Evolutionary conservation across 2,329 filamentous ascomycete genomes (phyloP), one percentile per base, ranked within the genome.

Genomic region (Claviceps pazoutovae): DNA sequence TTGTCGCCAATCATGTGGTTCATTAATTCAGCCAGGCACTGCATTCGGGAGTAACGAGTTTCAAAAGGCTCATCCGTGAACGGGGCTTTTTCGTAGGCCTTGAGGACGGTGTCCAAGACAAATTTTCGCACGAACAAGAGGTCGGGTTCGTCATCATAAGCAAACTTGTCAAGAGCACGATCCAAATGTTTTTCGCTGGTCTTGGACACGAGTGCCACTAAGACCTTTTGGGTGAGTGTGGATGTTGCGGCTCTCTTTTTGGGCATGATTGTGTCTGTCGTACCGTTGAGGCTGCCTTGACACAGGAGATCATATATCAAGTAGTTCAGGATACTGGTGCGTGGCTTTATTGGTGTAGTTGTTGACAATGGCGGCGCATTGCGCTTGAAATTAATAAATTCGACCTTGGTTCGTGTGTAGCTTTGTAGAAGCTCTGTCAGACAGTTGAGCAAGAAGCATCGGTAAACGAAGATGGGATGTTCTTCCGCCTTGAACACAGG

Each of bases 371-470:
- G 88, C 51, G 89, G 86, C 6, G 88, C 84, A 62, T 90, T 95
- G 55, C 91, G 84, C 58, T 94, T 97, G 71, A 96, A 98, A 66
- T 96, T 97, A 72, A 99, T 96, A 64, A 99, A 97, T 64, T 98
- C 94, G 44, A 98, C 81, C 74, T 99, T 99, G 8, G 89, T 88
- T 51, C 89, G 83, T 59, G 89, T 95, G 70, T 97, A 98, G 61
- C 86, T 94, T 53, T 86, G 83, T 14, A 98, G 74, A 14, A 98
- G 78, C 67, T 99, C 93, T 0, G 88, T 84, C 41, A 99, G 73
- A 61, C 90, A 95, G 63, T 93, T 89, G 36, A 99, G 77, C 49
- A 99, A 72, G 71, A 97, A 96, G 70, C 91, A 96, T 47, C 93
- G 82, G 63, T 97, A 98, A 50, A 97, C 84, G 69, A 95, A 98